phyloP scores from a whole-genome alignment of 306 rosid species.

The Dalbergia oliveri region DNA sequence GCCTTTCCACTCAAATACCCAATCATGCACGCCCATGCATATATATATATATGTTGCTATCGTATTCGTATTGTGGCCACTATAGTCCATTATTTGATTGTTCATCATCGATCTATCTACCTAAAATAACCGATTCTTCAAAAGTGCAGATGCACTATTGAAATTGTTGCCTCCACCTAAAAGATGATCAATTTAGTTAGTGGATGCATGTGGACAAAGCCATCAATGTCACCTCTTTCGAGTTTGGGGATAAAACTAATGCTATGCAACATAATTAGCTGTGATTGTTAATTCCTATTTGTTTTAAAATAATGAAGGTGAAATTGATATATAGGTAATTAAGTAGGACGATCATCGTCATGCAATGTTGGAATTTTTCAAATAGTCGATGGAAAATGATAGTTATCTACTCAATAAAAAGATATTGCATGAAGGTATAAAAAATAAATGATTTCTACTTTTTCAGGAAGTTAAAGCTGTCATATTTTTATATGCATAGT shows the following conservation, averaged over 20 bases:
- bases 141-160: constrained; percentile 33
- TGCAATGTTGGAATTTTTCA: constrained; percentile 1
- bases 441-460: background rate
- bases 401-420: constrained; percentile 12
- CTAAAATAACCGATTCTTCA: constrained; percentile 18
- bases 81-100: constrained; percentile 33
- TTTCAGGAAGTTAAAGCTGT: background rate
- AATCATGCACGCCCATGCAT: constrained; percentile 44
- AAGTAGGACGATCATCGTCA: background rate
- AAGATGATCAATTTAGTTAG: constrained; percentile 31
- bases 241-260: constrained; percentile 2
- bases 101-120: constrained; percentile 10
- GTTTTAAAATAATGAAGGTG: background rate
- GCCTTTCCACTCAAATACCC: constrained; percentile 26
- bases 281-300: constrained; percentile 3
- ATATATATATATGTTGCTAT: background rate
- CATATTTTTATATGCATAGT: background rate
- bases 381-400: constrained; percentile 7
- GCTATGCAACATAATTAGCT: constrained; percentile 1
- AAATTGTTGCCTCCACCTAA: constrained; percentile 41
- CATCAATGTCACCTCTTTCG: constrained; percentile 34
- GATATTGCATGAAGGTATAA: background rate
- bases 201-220: constrained; percentile 46
- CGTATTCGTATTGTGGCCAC: constrained; percentile 17
- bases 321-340: background rate